A percentile compares a stretch with the other conserved stretches of the same genome.
These are phyloP conservation scores for Coniochaeta sp. DNA, from an alignment of 2,329 filamentous ascomycete genomes.

Conservation along the genomic window DNA sequence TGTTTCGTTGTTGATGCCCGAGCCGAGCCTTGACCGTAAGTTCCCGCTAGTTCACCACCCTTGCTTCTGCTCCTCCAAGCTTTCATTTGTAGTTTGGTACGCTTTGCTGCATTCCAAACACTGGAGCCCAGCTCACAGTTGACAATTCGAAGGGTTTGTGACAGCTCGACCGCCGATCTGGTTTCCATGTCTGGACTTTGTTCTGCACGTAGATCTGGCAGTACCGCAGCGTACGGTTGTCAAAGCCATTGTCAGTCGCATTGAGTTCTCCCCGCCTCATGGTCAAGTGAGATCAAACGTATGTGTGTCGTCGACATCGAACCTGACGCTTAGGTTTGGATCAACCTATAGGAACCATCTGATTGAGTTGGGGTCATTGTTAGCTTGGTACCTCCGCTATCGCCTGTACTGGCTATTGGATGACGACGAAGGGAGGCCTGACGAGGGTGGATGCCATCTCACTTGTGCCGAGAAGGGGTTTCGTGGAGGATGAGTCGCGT, in stretches of 20 bases:
- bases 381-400: background rate
- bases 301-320: slow-evolving; percentile 8
- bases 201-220: background rate
- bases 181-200: background rate
- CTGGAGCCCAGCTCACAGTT: background rate
- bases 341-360: background rate
- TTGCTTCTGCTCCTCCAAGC: background rate
- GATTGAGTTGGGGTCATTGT: slow-evolving; percentile 7
- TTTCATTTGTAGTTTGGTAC: slow-evolving; percentile 15
- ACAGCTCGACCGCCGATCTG: background rate
- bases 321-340: slow-evolving; percentile 4
- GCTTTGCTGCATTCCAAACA: background rate
- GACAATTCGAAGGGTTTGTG: background rate
- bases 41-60: slow-evolving; percentile 10
- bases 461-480: background rate
- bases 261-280: slow-evolving; percentile 1
- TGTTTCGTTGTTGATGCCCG: slow-evolving; percentile 32
- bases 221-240: background rate
- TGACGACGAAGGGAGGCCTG: background rate
- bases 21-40: slow-evolving; percentile 21
- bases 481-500: background rate
- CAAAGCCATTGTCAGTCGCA: background rate
- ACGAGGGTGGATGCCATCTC: background rate
- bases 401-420: background rate
- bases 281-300: slow-evolving; percentile 18